Conservation (phyloP, 169 alveolate species). For the Babesia ovata region DNA sequence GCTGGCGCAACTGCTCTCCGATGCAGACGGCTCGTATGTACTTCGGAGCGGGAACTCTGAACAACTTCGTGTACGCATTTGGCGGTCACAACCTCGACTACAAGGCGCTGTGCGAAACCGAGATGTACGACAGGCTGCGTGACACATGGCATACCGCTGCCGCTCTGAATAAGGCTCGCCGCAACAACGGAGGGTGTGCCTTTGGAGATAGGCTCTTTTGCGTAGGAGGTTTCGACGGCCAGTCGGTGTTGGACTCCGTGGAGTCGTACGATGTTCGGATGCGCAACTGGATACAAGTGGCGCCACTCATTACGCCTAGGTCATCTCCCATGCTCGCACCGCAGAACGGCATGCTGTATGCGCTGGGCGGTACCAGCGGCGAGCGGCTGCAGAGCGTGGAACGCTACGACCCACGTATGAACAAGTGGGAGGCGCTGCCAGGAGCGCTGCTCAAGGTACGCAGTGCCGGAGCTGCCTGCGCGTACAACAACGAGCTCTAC, state of each 20-base stretch:
- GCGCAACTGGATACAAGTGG: slow-evolving; percentile 83
- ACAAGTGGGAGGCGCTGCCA: slow-evolving; percentile 82
- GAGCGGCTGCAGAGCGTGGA: slow-evolving; percentile 85
- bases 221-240: slow-evolving; percentile 87
- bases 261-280: slow-evolving; percentile 85
- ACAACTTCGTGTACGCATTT: slow-evolving; percentile 81
- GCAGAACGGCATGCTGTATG: slow-evolving; percentile 77
- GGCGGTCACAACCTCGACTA: slow-evolving; percentile 90
- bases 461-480: slow-evolving; percentile 84
- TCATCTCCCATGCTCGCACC: slow-evolving; percentile 84
- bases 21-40: slow-evolving; percentile 85
- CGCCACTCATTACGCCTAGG: slow-evolving; percentile 84
- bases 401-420: slow-evolving; percentile 84
- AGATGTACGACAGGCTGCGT: slow-evolving; percentile 86
- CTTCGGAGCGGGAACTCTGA: slow-evolving; percentile 80
- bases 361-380: slow-evolving; percentile 86
- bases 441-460: slow-evolving; percentile 83
- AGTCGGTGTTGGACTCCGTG: slow-evolving; percentile 75
- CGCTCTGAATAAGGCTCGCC: slow-evolving; percentile 79
- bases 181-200: slow-evolving; percentile 80
- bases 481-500: slow-evolving; percentile 72
- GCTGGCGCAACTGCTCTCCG: slow-evolving; percentile 87
- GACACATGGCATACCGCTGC: slow-evolving; percentile 83
- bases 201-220: slow-evolving; percentile 68
- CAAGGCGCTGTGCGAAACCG: slow-evolving; percentile 90